Percentiles rank a stretch among this genome's conserved stretches.
These are phyloP conservation scores for Mycena alexandri DNA, from an alignment of 768 basidiomycete genomes.

Conservation along the genomic window DNA sequence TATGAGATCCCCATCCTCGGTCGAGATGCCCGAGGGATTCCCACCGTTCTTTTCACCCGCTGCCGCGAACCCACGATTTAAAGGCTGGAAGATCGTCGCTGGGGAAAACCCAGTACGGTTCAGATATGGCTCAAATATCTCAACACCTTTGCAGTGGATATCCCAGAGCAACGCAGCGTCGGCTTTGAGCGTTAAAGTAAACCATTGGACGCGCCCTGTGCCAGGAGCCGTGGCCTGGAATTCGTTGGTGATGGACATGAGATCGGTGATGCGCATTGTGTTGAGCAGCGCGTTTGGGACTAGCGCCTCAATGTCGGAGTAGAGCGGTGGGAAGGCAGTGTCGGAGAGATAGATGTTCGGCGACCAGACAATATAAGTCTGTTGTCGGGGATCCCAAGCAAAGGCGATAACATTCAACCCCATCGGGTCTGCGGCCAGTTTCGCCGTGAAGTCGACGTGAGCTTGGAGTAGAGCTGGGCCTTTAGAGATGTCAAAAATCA, in stretches of 20 bases:
- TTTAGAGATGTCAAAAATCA: conserved; percentile 31
- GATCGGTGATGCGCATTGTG: conserved; percentile 34
- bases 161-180: conserved; percentile 36
- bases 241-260: conserved; percentile 35
- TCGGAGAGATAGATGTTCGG: conserved; percentile 35
- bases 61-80: conserved; percentile 27
- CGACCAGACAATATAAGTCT: conserved; percentile 36
- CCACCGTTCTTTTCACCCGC: conserved; percentile 27
- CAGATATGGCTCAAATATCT: conserved; percentile 32
- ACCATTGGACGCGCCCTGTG: conserved; percentile 31
- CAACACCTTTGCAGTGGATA: conserved; percentile 30
- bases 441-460: conserved; percentile 34
- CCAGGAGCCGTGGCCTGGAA: conserved; percentile 32
- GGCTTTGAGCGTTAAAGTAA: conserved; percentile 35
- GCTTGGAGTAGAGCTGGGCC: conserved; percentile 33
- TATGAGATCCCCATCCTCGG: conserved; percentile 33
- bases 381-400: conserved; percentile 28
- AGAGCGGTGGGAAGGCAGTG: conserved; percentile 33
- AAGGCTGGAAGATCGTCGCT: conserved; percentile 30
- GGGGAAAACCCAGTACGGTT: conserved; percentile 33
- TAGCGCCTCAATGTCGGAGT: conserved; percentile 22
- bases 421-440: conserved; percentile 30
- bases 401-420: conserved; percentile 33
- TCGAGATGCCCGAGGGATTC: conserved; percentile 35
- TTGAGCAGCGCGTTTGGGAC: conserved; percentile 27